Conservation (phyloP, 2,329 filamentous ascomycete species). For the Cladophialophora yegresii region DNA sequence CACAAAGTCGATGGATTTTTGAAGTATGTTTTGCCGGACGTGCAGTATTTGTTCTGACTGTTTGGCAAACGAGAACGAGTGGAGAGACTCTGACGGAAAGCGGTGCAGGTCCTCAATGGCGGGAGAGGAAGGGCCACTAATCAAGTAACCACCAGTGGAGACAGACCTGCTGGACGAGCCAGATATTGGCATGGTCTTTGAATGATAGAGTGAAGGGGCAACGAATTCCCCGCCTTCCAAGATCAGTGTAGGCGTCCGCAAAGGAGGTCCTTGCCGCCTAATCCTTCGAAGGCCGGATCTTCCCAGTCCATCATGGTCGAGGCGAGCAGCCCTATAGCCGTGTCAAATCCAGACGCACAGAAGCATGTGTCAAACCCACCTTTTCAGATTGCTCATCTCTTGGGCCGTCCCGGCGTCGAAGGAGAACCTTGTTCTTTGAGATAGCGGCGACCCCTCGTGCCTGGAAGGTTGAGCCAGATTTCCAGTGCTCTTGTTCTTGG, state of each 20-base stretch:
- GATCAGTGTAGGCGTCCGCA: conserved; percentile 64
- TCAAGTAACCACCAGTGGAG: conserved; percentile 45
- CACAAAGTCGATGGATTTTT: conserved; percentile 95
- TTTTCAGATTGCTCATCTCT: conserved; percentile 71
- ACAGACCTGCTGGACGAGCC: conserved; percentile 53
- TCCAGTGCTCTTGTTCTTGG: conserved; percentile 54
- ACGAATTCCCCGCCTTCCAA: conserved; percentile 62
- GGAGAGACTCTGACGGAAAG: conserved; percentile 92
- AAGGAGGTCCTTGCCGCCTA: conserved; percentile 72
- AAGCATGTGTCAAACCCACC: conserved; percentile 56
- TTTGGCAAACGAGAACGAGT: conserved; percentile 97
- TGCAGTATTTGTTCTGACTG: conserved; percentile 91
- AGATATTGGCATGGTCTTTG: conserved; percentile 70
- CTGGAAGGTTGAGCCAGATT: conserved; percentile 48
- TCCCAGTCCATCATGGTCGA: conserved; percentile 84
- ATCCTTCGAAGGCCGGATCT: conserved; percentile 89
- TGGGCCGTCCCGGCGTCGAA: conserved; percentile 69
- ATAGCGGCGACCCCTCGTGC: conserved; percentile 59
- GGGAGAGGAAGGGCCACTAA: conserved; percentile 69
- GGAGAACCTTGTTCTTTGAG: conserved; percentile 69
- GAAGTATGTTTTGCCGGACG: conserved; percentile 87
- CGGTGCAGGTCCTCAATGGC: conserved; percentile 80
- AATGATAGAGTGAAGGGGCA: conserved; percentile 62
- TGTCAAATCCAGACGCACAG: not conserved
- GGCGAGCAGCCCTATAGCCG: conserved; percentile 70